These are phyloP conservation scores for Entomortierella parvispora DNA, from an alignment of 192 early-diverging fungal species.

Conservation along the genomic window DNA sequence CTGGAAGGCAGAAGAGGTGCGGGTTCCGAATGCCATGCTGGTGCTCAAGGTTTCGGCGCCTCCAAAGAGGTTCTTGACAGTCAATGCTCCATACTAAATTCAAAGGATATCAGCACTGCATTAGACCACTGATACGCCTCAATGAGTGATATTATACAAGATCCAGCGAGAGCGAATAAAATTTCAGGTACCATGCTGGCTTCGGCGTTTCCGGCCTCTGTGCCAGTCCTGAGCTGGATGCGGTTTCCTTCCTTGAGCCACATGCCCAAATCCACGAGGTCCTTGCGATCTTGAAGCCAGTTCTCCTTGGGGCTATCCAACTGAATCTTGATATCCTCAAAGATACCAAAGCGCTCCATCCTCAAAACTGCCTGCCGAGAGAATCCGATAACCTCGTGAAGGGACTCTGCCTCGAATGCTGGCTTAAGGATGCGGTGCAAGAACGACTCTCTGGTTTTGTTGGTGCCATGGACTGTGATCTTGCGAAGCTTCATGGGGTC, in stretches of 20 bases:
- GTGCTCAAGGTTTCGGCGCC: slow-evolving; percentile 84
- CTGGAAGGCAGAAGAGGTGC: slow-evolving; percentile 66
- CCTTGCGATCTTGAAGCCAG: slow-evolving; percentile 51
- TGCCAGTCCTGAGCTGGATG: slow-evolving; percentile 85
- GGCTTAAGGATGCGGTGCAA: slow-evolving; percentile 53
- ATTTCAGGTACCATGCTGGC: slow-evolving; percentile 76
- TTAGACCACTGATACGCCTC: not conserved
- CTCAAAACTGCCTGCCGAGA: slow-evolving; percentile 64
- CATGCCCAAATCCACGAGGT: slow-evolving; percentile 77
- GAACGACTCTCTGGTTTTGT: slow-evolving; percentile 59
- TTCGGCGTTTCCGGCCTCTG: slow-evolving; percentile 90
- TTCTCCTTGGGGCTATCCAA: slow-evolving; percentile 68
- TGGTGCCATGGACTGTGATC: slow-evolving; percentile 43
- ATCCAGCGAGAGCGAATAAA: not conserved
- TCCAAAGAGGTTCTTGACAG: slow-evolving; percentile 88
- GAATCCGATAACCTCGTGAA: slow-evolving; percentile 72
- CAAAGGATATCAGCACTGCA: slow-evolving; percentile 3
- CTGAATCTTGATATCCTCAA: slow-evolving; percentile 70
- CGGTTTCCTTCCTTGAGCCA: slow-evolving; percentile 76
- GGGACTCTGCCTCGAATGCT: slow-evolving; percentile 54
- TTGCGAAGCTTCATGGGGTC: slow-evolving; percentile 50
- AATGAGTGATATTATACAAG: not conserved
- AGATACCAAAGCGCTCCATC: slow-evolving; percentile 74
- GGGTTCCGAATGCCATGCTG: slow-evolving; percentile 79
- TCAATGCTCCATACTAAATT: slow-evolving; percentile 62